Evolutionary conservation across 1,139 yeast genomes (phyloP).

Genomic region (Suhomyces guaymorum): DNA sequence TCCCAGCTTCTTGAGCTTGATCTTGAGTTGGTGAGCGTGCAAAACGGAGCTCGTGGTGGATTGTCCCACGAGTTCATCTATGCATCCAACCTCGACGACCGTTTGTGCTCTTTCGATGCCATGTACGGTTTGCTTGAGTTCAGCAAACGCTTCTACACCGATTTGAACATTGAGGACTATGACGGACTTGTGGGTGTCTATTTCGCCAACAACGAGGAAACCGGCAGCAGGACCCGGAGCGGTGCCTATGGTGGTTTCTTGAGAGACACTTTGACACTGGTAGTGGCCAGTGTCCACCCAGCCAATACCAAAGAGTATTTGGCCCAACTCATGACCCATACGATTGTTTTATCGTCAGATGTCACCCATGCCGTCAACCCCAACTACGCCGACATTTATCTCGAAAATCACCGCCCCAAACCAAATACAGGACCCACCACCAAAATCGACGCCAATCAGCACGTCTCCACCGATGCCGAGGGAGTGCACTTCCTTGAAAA

Average conservation of each 20-base stretch:
- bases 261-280: slow-evolving; percentile 16
- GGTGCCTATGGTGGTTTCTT: slow-evolving; percentile 42
- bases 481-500: slow-evolving; percentile 27
- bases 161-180: slow-evolving; percentile 21
- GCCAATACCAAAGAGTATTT: slow-evolving; percentile 10
- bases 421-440: slow-evolving; percentile 46
- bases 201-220: slow-evolving; percentile 48
- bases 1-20: slow-evolving; percentile 36
- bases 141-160: slow-evolving; percentile 18
- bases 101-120: slow-evolving; percentile 47
- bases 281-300: slow-evolving; percentile 10
- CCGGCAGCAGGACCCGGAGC: slow-evolving; percentile 45
- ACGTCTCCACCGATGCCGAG: slow-evolving; percentile 45
- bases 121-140: slow-evolving; percentile 36
- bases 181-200: slow-evolving; percentile 40
- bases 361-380: slow-evolving; percentile 51
- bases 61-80: slow-evolving; percentile 40
- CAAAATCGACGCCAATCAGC: slow-evolving; percentile 44
- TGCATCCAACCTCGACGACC: slow-evolving; percentile 48
- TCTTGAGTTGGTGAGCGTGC: slow-evolving; percentile 45
- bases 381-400: slow-evolving; percentile 39
- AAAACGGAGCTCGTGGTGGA: slow-evolving; percentile 45
- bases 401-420: slow-evolving; percentile 41
- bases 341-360: slow-evolving; percentile 45
- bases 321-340: slow-evolving; percentile 14